Base-by-base conservation (phyloP, 2,329 filamentous ascomycete species). In the Dactylellina haptotyla region DNA sequence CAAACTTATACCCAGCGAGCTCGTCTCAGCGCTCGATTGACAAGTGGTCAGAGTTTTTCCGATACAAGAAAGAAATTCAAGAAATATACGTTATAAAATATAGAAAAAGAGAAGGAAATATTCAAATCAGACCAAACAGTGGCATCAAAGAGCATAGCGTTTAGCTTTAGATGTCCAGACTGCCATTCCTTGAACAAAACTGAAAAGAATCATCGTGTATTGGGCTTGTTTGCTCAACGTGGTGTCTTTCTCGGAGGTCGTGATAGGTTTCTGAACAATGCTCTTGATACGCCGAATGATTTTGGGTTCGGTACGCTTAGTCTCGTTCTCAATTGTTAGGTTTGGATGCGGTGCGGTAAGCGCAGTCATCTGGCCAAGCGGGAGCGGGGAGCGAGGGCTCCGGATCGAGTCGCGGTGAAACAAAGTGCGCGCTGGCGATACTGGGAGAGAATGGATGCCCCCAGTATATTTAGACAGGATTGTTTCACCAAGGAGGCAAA, bases 171-270 rank as follows among this genome's bases (percentile, higher is more conserved):
- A 67, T 51, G 76, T 78, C 77, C 77, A 78, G 43, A 61, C 70
- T 0, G 77, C 77, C 77, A 78, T 77, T 1, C 77, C 77, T 41
- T 77, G 73, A n/a, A 75, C 75, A 20, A 78, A 78, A 12, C 76
- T 76, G 37, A 77, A 62, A n/a, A 76, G 56, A n/a, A 78, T 48
- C 58, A 75, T 67, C 10, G 77, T 57, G 51, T 78, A 78, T n/a
- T 73, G 69, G 2, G 41, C 61, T n/a, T 56, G 56, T 48, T 61
- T 62, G 30, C 37, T 75, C 23, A 41, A 65, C 53, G 25, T 58
- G 43, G 16, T 50, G 25, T 23, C 62, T n/a, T 14, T 51, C 25
- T 12, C 46, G 20, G 4, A 37, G 16, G 45, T 46, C 9, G 1
- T 26, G 6, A 46, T 23, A n/a, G n/a, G 12, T 20, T n/a, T 28